Evolutionary conservation across 176 grass and related monocot species (phyloP).

Genomic region (Oryza rufipogon): DNA sequence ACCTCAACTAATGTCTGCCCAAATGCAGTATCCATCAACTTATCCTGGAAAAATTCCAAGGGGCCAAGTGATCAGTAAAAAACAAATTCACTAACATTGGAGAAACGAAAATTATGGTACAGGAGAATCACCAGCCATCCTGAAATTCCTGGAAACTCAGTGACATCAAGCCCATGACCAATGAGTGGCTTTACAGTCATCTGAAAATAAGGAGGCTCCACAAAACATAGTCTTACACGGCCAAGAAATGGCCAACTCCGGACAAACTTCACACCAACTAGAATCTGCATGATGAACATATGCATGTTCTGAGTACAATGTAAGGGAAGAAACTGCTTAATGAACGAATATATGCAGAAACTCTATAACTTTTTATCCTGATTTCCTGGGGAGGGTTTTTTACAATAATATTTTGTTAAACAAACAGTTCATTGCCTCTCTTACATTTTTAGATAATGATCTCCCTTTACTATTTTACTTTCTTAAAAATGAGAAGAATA

Average conservation of each 20-base stretch:
- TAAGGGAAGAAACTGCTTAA: constrained; percentile 25
- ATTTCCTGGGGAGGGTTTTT: constrained; percentile 15
- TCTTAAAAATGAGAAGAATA: constrained; percentile 19
- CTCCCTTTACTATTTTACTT: background rate
- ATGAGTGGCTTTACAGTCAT: constrained; percentile 94
- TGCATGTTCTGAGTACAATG: constrained; percentile 32
- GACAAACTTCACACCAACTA: constrained; percentile 95
- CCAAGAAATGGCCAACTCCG: constrained; percentile 87
- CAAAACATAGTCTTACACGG: constrained; percentile 89
- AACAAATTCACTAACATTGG: constrained; percentile 5
- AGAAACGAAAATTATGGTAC: constrained; percentile 23
- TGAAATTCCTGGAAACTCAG: constrained; percentile 92
- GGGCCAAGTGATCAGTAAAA: constrained; percentile 31
- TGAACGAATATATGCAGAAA: constrained; percentile 33
- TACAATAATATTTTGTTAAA: constrained; percentile 8
- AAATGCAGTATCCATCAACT: constrained; percentile 91
- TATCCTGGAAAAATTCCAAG: constrained; percentile 64
- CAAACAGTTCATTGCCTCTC: background rate
- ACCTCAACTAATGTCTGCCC: constrained; percentile 98
- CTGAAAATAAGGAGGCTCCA: constrained; percentile 97
- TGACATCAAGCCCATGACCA: constrained; percentile 88
- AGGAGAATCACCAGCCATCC: constrained; percentile 83
- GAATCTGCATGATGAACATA: constrained; percentile 61
- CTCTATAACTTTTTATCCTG: constrained; percentile 3
- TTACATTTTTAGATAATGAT: background rate